These are phyloP conservation scores for Calocybe indica DNA, from an alignment of 768 basidiomycete species.

Conservation along the genomic window DNA sequence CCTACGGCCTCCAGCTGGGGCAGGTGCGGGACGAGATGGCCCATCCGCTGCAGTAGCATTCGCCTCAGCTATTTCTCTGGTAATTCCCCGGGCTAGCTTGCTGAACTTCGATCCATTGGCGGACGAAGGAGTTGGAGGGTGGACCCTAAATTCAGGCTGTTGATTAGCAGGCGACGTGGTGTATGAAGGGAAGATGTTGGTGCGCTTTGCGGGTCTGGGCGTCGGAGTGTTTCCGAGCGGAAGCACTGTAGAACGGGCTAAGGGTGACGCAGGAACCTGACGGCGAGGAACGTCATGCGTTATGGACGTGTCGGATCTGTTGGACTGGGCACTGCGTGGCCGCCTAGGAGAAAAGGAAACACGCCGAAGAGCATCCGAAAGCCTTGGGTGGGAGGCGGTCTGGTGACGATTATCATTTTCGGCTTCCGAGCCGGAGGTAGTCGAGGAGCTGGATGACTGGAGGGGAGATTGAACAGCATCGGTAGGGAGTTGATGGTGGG, in stretches of 20 bases:
- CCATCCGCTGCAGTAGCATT: neutral
- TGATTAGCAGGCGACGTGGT: conserved; percentile 8
- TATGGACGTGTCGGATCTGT: conserved; percentile 1
- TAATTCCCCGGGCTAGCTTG: conserved; percentile 49
- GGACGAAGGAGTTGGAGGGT: conserved; percentile 57
- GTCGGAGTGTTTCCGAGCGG: conserved; percentile 16
- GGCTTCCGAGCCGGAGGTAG: conserved; percentile 32
- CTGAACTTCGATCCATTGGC: conserved; percentile 49
- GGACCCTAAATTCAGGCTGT: conserved; percentile 47
- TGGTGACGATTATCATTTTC: conserved; percentile 21
- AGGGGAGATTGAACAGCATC: conserved; percentile 37
- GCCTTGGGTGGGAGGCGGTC: conserved; percentile 47
- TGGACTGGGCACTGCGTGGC: conserved; percentile 33
- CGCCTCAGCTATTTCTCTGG: conserved; percentile 36
- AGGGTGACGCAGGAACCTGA: conserved; percentile 16
- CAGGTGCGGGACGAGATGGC: neutral
- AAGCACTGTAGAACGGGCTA: conserved; percentile 11
- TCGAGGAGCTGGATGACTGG: conserved; percentile 39
- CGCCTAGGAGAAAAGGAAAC: conserved; percentile 75
- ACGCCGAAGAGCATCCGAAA: conserved; percentile 66
- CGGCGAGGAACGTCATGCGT: neutral
- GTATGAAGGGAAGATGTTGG: conserved; percentile 21
- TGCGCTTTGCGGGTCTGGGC: conserved; percentile 25
- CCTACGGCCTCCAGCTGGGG: too few species aligned
- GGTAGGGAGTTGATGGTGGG: conserved; percentile 18